phyloP scores from a whole-genome alignment of 2,329 filamentous ascomycete genomes.

The Tolypocladium tundrense region DNA sequence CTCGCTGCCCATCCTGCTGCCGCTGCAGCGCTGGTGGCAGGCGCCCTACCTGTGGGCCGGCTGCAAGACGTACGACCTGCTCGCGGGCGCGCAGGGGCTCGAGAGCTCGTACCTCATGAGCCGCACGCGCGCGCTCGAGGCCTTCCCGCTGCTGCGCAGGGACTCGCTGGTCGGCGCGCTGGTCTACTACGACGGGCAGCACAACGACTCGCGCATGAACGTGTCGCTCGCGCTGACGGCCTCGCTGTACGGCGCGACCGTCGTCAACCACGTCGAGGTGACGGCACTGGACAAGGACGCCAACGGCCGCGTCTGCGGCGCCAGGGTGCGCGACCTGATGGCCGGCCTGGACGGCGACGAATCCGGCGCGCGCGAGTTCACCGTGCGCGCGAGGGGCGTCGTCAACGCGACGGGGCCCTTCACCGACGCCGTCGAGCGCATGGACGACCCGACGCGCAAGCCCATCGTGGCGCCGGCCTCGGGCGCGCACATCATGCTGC shows the following conservation, averaged over 20 bases:
- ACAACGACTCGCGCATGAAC: conserved; percentile 85
- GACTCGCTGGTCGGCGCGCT: conserved; percentile 65
- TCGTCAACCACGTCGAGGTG: conserved; percentile 75
- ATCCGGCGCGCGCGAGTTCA: conserved; percentile 45
- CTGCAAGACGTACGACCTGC: conserved; percentile 70
- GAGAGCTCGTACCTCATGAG: conserved; percentile 76
- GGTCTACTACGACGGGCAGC: conserved; percentile 80
- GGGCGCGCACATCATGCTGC: conserved; percentile 74
- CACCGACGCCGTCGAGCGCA: conserved; percentile 67
- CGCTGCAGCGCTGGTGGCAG: conserved; percentile 75
- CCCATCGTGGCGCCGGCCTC: conserved; percentile 73
- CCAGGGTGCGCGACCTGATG: conserved; percentile 43
- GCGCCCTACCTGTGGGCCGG: conserved; percentile 63
- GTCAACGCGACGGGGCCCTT: conserved; percentile 82
- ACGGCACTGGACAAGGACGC: conserved; percentile 63
- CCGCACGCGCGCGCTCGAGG: conserved; percentile 64
- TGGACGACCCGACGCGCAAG: conserved; percentile 60
- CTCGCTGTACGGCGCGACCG: conserved; percentile 66
- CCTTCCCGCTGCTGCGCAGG: conserved; percentile 69
- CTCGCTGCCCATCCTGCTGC: conserved; percentile 77
- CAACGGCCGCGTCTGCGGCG: conserved; percentile 59
- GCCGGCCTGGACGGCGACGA: conserved; percentile 49
- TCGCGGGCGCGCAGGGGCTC: conserved; percentile 73
- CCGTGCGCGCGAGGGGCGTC: conserved; percentile 67
- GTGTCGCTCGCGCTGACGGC: conserved; percentile 73